These are phyloP conservation scores for Fagopyrum tataricum DNA, from an alignment of 148 eudicot species.

Conservation along the genomic window DNA sequence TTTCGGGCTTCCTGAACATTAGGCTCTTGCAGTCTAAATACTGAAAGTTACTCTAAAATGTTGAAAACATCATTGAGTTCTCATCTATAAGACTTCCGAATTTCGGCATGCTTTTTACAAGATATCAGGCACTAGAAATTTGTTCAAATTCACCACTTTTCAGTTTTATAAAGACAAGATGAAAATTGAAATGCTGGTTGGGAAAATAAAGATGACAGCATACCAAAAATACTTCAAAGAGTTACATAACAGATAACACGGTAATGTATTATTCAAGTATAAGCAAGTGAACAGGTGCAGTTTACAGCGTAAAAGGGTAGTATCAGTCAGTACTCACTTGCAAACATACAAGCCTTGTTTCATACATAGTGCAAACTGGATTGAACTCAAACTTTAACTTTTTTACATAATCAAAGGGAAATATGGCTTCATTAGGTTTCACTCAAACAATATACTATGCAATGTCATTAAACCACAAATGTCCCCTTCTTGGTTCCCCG, in stretches of 20 bases:
- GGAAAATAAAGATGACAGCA: neutral
- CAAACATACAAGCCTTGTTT: slow-evolving; percentile 1
- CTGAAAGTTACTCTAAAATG: neutral
- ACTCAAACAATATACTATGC: neutral
- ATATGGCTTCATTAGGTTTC: neutral
- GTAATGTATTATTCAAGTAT: neutral
- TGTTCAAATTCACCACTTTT: neutral
- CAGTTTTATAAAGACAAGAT: neutral
- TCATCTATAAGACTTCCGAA: neutral
- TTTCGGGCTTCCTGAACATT: neutral
- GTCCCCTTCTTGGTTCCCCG: neutral
- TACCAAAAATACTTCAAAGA: neutral
- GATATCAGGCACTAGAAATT: neutral
- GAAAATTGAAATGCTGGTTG: neutral
- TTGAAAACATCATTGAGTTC: neutral
- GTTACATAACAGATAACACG: neutral
- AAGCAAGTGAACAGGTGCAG: neutral
- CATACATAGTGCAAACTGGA: neutral
- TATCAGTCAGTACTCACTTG: neutral
- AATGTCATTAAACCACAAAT: neutral
- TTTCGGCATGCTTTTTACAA: neutral
- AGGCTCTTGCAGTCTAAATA: neutral
- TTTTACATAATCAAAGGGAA: neutral
- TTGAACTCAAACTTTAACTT: neutral
- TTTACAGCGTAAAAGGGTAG: neutral